Conservation (phyloP, 768 basidiomycete genomes). For the Sporobolomyces roseus region DNA sequence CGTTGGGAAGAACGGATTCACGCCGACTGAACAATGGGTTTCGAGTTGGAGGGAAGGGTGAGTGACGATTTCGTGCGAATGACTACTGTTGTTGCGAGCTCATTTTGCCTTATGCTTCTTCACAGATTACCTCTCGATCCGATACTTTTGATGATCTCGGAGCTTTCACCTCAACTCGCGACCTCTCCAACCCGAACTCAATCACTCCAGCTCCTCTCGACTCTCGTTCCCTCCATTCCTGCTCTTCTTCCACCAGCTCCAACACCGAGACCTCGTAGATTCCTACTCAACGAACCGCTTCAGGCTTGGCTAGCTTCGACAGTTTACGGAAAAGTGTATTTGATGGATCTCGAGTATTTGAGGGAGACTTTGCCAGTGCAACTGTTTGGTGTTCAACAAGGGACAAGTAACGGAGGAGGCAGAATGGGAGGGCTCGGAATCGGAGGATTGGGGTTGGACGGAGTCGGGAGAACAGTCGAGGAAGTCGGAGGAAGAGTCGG, state of each 20-base stretch:
- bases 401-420: background rate
- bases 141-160: constrained; percentile 80
- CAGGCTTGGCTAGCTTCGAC: constrained; percentile 75
- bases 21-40: constrained; percentile 97
- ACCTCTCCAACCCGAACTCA: constrained; percentile 58
- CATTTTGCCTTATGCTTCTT: background rate
- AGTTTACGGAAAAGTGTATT: constrained; percentile 90
- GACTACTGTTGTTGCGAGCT: too few relatives aligned
- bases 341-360: constrained; percentile 12
- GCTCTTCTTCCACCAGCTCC: constrained; percentile 62
- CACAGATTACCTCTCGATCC: constrained; percentile 74
- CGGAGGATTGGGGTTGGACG: constrained; percentile 9
- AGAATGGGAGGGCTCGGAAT: background rate
- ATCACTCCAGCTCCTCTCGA: constrained; percentile 69
- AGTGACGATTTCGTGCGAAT: background rate
- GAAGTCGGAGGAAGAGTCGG: constrained; percentile 26
- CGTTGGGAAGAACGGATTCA: constrained; percentile 83
- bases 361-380: constrained; percentile 26
- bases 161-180: constrained; percentile 76
- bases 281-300: constrained; percentile 58
- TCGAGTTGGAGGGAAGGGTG: constrained; percentile 72
- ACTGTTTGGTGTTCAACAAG: constrained; percentile 31
- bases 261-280: constrained; percentile 61
- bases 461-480: background rate
- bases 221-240: constrained; percentile 57